phyloP scores from a whole-genome alignment of 306 rosid species.

The Lablab purpureus region DNA sequence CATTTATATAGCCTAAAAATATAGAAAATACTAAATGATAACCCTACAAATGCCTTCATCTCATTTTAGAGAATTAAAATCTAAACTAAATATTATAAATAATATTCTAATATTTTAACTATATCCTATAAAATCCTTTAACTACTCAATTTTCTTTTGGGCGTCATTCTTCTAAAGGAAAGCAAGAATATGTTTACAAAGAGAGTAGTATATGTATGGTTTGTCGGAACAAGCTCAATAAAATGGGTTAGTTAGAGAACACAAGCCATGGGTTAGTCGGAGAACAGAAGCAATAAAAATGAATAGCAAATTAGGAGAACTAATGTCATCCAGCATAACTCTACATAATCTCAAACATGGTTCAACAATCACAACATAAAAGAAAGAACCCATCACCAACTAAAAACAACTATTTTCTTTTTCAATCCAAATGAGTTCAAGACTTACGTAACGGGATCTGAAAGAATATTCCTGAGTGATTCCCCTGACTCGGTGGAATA shows the following conservation, averaged over 20 bases:
- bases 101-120: too few relatives aligned
- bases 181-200: background rate
- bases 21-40: too few relatives aligned
- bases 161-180: background rate
- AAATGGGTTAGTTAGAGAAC: background rate
- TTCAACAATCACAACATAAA: slow-evolving; percentile 14
- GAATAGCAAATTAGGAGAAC: background rate
- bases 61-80: too few relatives aligned
- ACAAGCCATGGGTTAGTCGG: background rate
- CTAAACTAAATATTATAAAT: too few relatives aligned
- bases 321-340: slow-evolving; percentile 10
- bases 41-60: too few relatives aligned
- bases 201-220: background rate
- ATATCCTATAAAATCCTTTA: too few relatives aligned
- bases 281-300: slow-evolving; percentile 26
- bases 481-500: slow-evolving; percentile 77
- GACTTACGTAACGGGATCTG: slow-evolving; percentile 94
- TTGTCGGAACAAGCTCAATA: slow-evolving; percentile 2
- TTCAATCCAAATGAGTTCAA: background rate
- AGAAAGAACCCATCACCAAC: background rate
- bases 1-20: too few relatives aligned
- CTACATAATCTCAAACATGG: background rate
- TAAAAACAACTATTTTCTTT: background rate
- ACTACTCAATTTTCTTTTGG: too few relatives aligned
- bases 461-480: slow-evolving; percentile 80